Base-by-base conservation (phyloP, 306 rosid genomes). In the Prunus davidiana region DNA sequence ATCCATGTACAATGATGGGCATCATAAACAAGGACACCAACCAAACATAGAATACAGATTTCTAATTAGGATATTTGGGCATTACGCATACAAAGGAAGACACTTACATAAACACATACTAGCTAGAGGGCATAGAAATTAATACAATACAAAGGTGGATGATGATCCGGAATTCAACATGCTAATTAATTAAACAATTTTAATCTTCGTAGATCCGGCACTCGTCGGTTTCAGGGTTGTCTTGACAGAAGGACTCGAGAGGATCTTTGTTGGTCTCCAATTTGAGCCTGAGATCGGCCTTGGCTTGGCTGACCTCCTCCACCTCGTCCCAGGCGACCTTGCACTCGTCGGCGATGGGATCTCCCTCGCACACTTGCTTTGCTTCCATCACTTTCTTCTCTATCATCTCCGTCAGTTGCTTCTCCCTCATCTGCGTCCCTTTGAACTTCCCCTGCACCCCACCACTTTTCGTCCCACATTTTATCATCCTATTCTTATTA, bases 251-350 rank as follows among this genome's bases (percentile, higher is more conserved):
- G 6, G 47, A 81, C 65, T 84, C 88, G 16, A 84, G 85, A 5
- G 88, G 88, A 71, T 84, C 88, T 47, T 43, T 71, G 75, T 84
- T 52, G 38, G 75, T 75, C 67, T 76, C 76, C 69, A 84, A 3
- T 71, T 74, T 81, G 1, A 50, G 85, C 57, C 85, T 57, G 61
- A 84, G 79, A 81, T 81, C 83, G 24, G 88, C 88, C 57, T 84
- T 84, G 72, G 85, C 88, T 72, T 84, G 88, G 76, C 88, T 84
- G 8, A 84, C 60, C 83, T 84, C 88, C 73, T 84, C 88, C 28
- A 84, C 88, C 80, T 81, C 83, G 69, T 84, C 88, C 88, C 88
- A 84, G 30, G 88, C 88, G 64, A 84, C 88, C 64, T 70, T 84
- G 54, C 88, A 84, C 82, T 81, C 88, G 56, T 74, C 85, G 9